These are phyloP conservation scores for Coemansia sp. DNA, from an alignment of 192 early-diverging fungal genomes.

Conservation along the genomic window DNA sequence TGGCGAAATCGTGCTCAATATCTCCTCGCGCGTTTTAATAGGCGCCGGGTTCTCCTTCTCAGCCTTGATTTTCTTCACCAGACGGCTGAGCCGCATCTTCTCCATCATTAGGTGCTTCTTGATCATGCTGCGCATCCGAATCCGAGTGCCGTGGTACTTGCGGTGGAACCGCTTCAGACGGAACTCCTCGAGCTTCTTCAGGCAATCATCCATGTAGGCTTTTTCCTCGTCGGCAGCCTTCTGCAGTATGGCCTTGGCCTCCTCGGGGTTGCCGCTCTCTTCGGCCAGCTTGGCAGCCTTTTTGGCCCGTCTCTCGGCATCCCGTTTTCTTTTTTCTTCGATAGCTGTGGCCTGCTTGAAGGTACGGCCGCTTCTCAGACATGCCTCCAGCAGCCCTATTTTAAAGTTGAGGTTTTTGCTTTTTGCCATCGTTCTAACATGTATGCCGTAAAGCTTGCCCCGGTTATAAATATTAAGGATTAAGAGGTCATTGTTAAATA, in stretches of 20 bases:
- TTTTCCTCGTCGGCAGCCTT: neutral
- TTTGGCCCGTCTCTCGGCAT: slow-evolving; percentile 13
- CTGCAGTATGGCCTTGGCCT: neutral
- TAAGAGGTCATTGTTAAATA: no score
- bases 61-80: neutral
- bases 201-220: neutral
- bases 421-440: slow-evolving; percentile 1
- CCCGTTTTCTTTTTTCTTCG: slow-evolving; percentile 17
- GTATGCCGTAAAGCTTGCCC: neutral
- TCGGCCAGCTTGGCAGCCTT: neutral
- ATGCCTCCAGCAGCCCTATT: slow-evolving; percentile 30
- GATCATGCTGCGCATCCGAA: neutral
- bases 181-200: neutral
- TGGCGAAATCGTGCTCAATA: no score
- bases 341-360: slow-evolving; percentile 20
- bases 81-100: neutral
- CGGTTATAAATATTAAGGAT: neutral
- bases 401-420: slow-evolving; percentile 25
- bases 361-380: slow-evolving; percentile 16
- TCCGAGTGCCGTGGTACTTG: neutral
- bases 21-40: neutral
- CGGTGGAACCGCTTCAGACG: neutral
- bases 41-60: neutral
- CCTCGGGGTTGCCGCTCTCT: neutral
- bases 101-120: neutral